Evolutionary conservation across 2,329 filamentous ascomycete species (phyloP), one percentile per base, ranked within the genome.

Genomic region (Didymella keratinophila): DNA sequence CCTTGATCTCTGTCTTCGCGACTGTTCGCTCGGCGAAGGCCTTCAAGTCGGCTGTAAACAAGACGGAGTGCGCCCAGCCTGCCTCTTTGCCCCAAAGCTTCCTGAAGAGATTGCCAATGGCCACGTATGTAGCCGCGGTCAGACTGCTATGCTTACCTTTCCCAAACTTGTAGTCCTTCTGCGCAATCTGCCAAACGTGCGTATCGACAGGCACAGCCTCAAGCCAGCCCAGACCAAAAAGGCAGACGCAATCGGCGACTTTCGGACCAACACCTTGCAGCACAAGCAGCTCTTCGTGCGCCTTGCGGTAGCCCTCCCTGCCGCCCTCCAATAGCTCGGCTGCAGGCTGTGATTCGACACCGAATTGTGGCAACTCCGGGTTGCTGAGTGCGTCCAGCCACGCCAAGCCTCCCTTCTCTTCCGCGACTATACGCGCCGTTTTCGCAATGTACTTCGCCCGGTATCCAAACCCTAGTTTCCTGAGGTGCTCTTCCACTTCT

Each of bases 141-240:
- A 99, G 83, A 45, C 92, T 94, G 71, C 93, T 94, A 61, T 90
- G 84, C 71, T 92, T 94, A 9, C 86, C 87, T 69, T 88, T 91
- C 7, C 92, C 91, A 69, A 99, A 96, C 58, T 89, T 93, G 79
- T 99, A 99, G 76, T 99, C 95, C 52, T 95, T 85, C 75, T 96
- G 92, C 0, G 95, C 96, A 71, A 99, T 98, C 80, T 98, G 93
- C 94, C 93, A 98, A 12, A 99, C 85, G 78, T 99, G 96, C 1
- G 96, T 99, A 76, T 99, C 95, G 30, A 99, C 91, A 0, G 95
- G 95, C 1, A 99, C 93, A 2, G 93, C 89, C 78, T 98, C 94
- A 30, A 90, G 90, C 94, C 96, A 99, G 27, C 93, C 94, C 14
- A 99, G 80, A 0, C 96, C 96, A 90, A 99, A 97, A 20, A 99